These are phyloP conservation scores for Phytophthora tubulina DNA, from an alignment of 352 stramenopile species.

Conservation along the genomic window DNA sequence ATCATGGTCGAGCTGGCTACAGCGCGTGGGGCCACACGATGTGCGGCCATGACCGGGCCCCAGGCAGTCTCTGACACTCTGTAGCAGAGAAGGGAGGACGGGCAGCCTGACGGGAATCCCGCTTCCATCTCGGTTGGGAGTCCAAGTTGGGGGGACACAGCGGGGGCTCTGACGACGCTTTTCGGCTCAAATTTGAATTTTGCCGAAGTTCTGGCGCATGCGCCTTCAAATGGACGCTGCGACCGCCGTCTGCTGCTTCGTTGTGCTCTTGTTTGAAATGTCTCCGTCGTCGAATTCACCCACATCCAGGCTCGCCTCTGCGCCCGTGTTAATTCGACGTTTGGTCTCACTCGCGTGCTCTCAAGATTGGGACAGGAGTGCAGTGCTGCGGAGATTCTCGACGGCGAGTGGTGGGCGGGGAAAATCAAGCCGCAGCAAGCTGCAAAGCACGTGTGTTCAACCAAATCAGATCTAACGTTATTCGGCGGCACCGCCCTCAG, in stretches of 20 bases:
- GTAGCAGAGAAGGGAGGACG: slow-evolving; percentile 10
- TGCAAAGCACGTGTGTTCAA: slow-evolving; percentile 9
- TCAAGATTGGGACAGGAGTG: not conserved
- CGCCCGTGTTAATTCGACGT: not conserved
- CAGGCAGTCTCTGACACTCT: slow-evolving; percentile 1
- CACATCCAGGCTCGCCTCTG: slow-evolving; percentile 10
- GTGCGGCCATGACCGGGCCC: slow-evolving; percentile 4
- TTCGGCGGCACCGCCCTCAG: not conserved
- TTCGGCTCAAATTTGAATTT: not conserved
- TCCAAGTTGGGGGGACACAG: not conserved
- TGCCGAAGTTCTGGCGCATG: not conserved
- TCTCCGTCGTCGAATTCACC: slow-evolving; percentile 8
- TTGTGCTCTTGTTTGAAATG: slow-evolving; percentile 22
- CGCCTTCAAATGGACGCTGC: slow-evolving; percentile 13
- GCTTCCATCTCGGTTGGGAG: slow-evolving; percentile 2
- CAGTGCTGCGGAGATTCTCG: slow-evolving; percentile 2
- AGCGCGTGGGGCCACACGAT: not conserved
- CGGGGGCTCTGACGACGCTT: not conserved
- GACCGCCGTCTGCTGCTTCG: slow-evolving; percentile 13
- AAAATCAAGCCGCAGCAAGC: slow-evolving; percentile 26
- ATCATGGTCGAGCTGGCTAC: not conserved
- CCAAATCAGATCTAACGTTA: slow-evolving; percentile 17
- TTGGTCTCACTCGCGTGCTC: not conserved
- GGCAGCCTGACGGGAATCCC: slow-evolving; percentile 6
- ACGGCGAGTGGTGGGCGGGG: slow-evolving; percentile 3